Evolutionary conservation across 225 moss, liverwort and hornwort genomes (phyloP), one percentile per base, ranked within the genome.

Genomic region (Physcomitrium patens): DNA sequence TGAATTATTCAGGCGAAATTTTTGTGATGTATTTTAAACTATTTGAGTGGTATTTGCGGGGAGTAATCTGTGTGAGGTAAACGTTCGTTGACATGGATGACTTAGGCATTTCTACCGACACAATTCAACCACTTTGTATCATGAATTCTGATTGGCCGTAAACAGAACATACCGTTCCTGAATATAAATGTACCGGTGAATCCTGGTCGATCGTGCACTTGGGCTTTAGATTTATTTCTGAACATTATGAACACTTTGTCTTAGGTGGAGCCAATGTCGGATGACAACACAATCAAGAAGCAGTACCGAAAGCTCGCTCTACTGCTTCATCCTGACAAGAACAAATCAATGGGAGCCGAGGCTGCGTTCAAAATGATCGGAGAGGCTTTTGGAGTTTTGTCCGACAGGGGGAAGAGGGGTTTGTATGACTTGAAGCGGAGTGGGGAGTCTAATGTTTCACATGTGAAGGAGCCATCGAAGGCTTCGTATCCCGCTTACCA

Each of bases 281-380:
- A 97, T 70, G 94, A 92, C 13, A 75, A 75, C 81, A 74, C 75
- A 19, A 86, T 97, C 27, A 97, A 93, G 78, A 89, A 87, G 78
- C 97, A 97, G 77, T 97, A 94, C 26, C 85, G 97, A 65, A 97
- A 81, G 79, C 79, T 97, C 44, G 94, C 97, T 22, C 73, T 94
- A 7, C 68, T 90, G 27, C 84, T 97, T 51, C 97, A 97, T 79
- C 97, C 97, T 1, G 97, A 97, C n/a, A 97, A 97, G 45, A 97
- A 97, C 63, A 93, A 93, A 79, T 74, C 92, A 3, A 75, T 85
- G 9, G 97, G 97, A 8, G 97, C 97, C 20, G 94, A 94, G 72
- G 90, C 94, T 15, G 97, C 97, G 22, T 97, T 97, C 60, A 97
- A 97, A 82, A 86, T 97, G 48, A 84, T 97, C 12, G 89, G 94